phyloP scores from a whole-genome alignment of 2,329 filamentous ascomycete species.

The Arthrinium puccinioides region DNA sequence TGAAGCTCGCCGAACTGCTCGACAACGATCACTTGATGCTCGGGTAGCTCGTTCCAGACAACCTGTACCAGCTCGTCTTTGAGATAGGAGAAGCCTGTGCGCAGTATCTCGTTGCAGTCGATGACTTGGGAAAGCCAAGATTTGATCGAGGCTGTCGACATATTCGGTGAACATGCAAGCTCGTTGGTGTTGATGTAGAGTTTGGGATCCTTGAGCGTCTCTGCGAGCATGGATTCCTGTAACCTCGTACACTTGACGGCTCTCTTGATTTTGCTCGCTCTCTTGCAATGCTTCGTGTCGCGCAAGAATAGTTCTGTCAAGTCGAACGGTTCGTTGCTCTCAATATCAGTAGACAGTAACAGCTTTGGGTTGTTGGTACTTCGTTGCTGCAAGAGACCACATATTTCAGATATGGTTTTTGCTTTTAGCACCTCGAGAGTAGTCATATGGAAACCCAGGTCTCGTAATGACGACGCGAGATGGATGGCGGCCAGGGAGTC shows the following conservation, averaged over 20 bases:
- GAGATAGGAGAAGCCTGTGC: constrained; percentile 63
- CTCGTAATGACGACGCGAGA: constrained; percentile 57
- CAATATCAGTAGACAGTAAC: too few relatives aligned
- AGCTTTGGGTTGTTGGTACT: neutral
- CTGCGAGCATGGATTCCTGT: constrained; percentile 73
- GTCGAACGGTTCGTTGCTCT: too few relatives aligned
- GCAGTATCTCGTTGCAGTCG: constrained; percentile 56
- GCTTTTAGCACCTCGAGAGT: constrained; percentile 56
- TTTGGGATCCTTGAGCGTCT: constrained; percentile 52
- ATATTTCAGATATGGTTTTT: constrained; percentile 28
- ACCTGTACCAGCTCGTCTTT: constrained; percentile 52
- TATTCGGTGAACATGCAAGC: constrained; percentile 41
- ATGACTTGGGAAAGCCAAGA: constrained; percentile 43
- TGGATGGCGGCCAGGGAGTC: constrained; percentile 35
- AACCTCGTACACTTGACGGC: constrained; percentile 62
- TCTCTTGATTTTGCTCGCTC: too few relatives aligned
- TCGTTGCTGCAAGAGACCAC: constrained; percentile 3
- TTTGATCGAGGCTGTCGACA: constrained; percentile 31
- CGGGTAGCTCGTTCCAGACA: constrained; percentile 47
- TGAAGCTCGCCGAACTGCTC: constrained; percentile 31
- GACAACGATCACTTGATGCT: constrained; percentile 33
- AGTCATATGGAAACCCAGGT: constrained; percentile 44
- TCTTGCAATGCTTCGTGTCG: constrained; percentile 7
- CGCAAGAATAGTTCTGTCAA: too few relatives aligned
- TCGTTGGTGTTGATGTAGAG: constrained; percentile 77